Percentiles rank a stretch among this genome's conserved stretches.
phyloP scores from a whole-genome alignment of 2,329 filamentous ascomycete genomes.

The Apiospora hydei region DNA sequence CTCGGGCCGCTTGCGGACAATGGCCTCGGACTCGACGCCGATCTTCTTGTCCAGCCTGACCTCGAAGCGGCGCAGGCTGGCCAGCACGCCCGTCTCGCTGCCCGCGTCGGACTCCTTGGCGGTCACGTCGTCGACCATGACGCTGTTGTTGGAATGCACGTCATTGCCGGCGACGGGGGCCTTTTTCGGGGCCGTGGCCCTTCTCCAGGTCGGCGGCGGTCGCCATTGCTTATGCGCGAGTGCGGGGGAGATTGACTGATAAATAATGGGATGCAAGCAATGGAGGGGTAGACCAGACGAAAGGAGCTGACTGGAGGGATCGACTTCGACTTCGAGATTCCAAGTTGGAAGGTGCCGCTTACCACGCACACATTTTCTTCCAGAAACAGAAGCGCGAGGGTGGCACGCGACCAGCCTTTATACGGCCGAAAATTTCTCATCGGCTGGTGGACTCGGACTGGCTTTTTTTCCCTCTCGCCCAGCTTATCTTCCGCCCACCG shows the following conservation, averaged over 20 bases:
- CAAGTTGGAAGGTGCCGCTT: slow-evolving; percentile 21
- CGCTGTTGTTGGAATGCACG: slow-evolving; percentile 9
- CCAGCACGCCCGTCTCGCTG: neutral
- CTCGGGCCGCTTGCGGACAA: slow-evolving; percentile 54
- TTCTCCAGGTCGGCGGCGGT: neutral
- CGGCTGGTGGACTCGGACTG: neutral
- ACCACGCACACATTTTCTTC: slow-evolving; percentile 14
- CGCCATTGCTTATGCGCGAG: slow-evolving; percentile 1
- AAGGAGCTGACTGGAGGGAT: neutral
- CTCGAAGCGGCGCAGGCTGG: slow-evolving; percentile 15
- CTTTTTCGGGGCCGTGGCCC: slow-evolving; percentile 9
- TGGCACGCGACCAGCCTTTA: slow-evolving; percentile 12
- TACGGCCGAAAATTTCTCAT: slow-evolving; percentile 6
- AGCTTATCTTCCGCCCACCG: neutral
- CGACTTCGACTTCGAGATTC: neutral
- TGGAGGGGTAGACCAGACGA: neutral
- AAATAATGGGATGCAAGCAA: neutral
- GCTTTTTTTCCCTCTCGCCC: neutral
- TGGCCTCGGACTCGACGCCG: slow-evolving; percentile 56
- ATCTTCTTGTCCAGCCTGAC: slow-evolving; percentile 50
- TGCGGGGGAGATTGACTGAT: neutral
- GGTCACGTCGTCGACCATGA: neutral
- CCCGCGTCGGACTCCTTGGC: neutral
- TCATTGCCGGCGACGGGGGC: neutral
- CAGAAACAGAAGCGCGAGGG: neutral